These are phyloP conservation scores for Malus asiatica DNA, from an alignment of 306 rosid species.

Conservation along the genomic window DNA sequence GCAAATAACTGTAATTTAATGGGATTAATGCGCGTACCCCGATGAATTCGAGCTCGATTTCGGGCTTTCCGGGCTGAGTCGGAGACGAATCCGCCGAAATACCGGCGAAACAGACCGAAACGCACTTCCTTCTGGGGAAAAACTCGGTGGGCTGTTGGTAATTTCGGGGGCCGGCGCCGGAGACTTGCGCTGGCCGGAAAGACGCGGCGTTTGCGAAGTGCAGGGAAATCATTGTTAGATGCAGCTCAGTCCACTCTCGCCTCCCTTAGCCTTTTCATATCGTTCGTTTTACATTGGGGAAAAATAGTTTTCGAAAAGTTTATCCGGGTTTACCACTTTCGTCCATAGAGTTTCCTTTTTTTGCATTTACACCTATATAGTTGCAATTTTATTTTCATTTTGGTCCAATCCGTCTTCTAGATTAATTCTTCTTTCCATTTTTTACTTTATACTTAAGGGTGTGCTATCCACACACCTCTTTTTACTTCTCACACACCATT, in stretches of 20 bases:
- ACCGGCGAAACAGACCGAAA: slow-evolving; percentile 24
- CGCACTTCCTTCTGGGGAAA: slow-evolving; percentile 19
- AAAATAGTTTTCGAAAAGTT: neutral
- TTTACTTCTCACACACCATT: no score
- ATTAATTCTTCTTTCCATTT: no score
- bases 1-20: neutral
- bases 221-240: slow-evolving; percentile 43
- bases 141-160: neutral
- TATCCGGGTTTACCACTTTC: no score
- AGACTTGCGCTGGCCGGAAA: slow-evolving; percentile 16
- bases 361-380: no score
- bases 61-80: slow-evolving; percentile 40
- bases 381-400: no score
- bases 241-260: neutral
- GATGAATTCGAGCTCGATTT: slow-evolving; percentile 71
- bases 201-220: slow-evolving; percentile 32
- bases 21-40: slow-evolving; percentile 32
- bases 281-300: neutral
- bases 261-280: neutral
- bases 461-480: no score
- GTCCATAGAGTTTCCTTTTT: no score
- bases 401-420: no score
- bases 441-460: no score
- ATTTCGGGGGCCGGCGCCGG: slow-evolving; percentile 7
- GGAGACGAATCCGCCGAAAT: slow-evolving; percentile 21